Evolutionary conservation across 2,329 filamentous ascomycete species (phyloP).

Genomic region (Plectosphaerella sp.): DNA sequence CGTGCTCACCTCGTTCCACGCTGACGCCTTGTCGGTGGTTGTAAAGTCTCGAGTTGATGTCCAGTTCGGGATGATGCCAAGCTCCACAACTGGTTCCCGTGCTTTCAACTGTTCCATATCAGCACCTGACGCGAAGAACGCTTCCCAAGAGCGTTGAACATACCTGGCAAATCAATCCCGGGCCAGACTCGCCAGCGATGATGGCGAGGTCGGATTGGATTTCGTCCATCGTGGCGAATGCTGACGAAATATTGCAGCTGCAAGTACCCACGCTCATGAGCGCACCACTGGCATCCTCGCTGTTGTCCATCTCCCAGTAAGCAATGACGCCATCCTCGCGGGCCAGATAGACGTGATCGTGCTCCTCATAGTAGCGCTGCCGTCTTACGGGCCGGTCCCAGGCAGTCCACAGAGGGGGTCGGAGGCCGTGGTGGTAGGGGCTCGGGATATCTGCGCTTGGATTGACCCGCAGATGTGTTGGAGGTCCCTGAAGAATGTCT

Average conservation of each 20-base stretch:
- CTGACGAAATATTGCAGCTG: constrained; percentile 70
- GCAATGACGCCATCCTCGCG: constrained; percentile 82
- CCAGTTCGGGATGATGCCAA: constrained; percentile 57
- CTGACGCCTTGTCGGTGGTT: constrained; percentile 35
- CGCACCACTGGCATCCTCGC: constrained; percentile 46
- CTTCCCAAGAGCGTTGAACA: constrained; percentile 16
- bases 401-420: constrained; percentile 66
- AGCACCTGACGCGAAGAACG: neutral
- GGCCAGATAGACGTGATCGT: constrained; percentile 80
- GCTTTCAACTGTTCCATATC: constrained; percentile 7
- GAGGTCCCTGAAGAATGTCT: constrained; percentile 46
- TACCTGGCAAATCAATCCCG: constrained; percentile 72
- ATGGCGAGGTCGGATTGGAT: constrained; percentile 72
- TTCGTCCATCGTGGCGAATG: constrained; percentile 73
- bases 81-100: constrained; percentile 20
- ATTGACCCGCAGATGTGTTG: constrained; percentile 40
- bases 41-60: constrained; percentile 52
- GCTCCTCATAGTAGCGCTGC: constrained; percentile 53
- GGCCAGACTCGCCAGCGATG: constrained; percentile 71
- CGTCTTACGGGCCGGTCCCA: constrained; percentile 78
- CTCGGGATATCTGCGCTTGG: constrained; percentile 35
- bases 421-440: constrained; percentile 39
- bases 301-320: constrained; percentile 62
- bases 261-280: constrained; percentile 60
- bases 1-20: constrained; percentile 16